phyloP scores from a whole-genome alignment of 1,284 basidiomycete species.

The Gymnopus androsaceus region DNA sequence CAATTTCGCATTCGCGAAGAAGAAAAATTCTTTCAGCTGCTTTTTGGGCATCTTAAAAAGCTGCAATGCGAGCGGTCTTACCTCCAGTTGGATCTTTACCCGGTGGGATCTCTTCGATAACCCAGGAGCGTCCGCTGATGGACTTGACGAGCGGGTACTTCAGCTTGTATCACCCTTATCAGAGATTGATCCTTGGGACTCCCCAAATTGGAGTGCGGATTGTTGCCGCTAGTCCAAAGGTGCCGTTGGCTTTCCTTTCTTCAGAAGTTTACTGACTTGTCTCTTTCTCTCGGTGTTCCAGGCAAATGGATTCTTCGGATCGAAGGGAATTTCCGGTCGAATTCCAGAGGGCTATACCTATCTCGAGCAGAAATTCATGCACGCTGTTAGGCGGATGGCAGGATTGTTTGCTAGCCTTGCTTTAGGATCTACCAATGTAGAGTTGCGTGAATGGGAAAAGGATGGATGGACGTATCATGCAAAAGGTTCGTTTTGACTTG shows the following conservation, averaged over 20 bases:
- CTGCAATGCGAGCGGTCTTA: background rate
- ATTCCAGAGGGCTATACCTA: conserved; percentile 96
- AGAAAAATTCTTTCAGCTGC: conserved; percentile 59
- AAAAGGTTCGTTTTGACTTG: conserved; percentile 65
- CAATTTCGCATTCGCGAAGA: conserved; percentile 84
- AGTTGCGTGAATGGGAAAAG: conserved; percentile 85
- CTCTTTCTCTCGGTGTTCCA: no score
- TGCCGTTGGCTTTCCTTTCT: no score
- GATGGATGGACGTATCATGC: conserved; percentile 98
- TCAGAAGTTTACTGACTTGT: no score
- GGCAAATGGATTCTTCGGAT: conserved; percentile 96
- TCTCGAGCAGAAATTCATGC: conserved; percentile 85
- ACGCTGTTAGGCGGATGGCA: conserved; percentile 55
- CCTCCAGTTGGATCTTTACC: background rate
- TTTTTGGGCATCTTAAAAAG: conserved; percentile 52
- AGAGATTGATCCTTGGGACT: conserved; percentile 64
- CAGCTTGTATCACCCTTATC: conserved; percentile 84
- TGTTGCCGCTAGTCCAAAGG: conserved; percentile 86
- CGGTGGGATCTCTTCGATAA: conserved; percentile 10
- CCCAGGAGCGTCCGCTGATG: conserved; percentile 43
- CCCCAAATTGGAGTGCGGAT: conserved; percentile 68
- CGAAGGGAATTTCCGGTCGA: conserved; percentile 84
- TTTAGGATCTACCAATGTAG: conserved; percentile 47
- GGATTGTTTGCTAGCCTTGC: conserved; percentile 42
- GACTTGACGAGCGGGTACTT: conserved; percentile 97